Percentiles rank a stretch among this genome's conserved stretches.
Evolutionary conservation across 1,284 basidiomycete genomes (phyloP).

Genomic region (Moesziomyces antarcticus): DNA sequence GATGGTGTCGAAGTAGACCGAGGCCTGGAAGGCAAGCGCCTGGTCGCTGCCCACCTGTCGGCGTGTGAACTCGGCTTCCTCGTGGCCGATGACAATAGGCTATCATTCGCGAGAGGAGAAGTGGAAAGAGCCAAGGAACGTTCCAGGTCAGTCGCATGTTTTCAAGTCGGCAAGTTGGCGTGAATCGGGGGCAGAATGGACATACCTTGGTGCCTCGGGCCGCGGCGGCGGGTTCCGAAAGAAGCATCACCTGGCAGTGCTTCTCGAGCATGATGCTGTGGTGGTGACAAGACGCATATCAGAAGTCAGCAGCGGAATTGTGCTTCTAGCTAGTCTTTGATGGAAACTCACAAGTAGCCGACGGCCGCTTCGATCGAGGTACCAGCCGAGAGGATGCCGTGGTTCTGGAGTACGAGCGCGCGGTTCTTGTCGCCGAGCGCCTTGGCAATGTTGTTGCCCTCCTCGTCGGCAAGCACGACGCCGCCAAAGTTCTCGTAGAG

Average conservation of each 20-base stretch:
- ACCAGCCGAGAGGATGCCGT: constrained; percentile 72
- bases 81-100: constrained; percentile 55
- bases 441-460: constrained; percentile 73
- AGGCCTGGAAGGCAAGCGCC: constrained; percentile 57
- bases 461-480: constrained; percentile 74
- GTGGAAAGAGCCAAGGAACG: neutral
- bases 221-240: constrained; percentile 70
- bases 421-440: constrained; percentile 72
- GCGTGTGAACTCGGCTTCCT: constrained; percentile 60
- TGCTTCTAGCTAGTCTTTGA: too few species aligned
- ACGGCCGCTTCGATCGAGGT: constrained; percentile 70
- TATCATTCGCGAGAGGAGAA: neutral
- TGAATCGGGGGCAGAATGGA: neutral
- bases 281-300: constrained; percentile 43
- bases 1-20: constrained; percentile 60
- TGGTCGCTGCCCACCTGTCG: constrained; percentile 50
- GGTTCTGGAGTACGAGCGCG: constrained; percentile 71
- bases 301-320: neutral
- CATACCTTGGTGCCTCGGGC: constrained; percentile 43
- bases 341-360: constrained; percentile 58
- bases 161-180: neutral
- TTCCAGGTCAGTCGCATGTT: neutral
- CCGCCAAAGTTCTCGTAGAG: constrained; percentile 71
- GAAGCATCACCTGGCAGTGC: constrained; percentile 72
- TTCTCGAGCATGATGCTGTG: constrained; percentile 68